phyloP scores from a whole-genome alignment of 164 flowering plant species.

The Magnolia sinica region DNA sequence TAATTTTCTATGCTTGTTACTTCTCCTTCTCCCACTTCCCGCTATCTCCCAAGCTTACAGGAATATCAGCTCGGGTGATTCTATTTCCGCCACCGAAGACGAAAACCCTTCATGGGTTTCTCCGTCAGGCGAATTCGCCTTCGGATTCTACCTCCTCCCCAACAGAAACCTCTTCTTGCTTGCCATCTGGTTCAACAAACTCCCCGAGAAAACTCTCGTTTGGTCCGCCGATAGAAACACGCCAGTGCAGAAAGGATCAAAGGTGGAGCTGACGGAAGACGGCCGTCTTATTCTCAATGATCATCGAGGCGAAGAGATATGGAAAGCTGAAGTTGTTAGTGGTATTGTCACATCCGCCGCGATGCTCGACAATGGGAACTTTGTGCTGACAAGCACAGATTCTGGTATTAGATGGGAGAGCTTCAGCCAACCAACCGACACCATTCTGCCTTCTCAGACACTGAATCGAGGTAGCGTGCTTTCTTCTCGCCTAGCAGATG shows the following conservation, averaged over 20 bases:
- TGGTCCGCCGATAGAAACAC: conserved; percentile 31
- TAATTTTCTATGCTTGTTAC: background rate
- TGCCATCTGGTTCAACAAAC: conserved; percentile 37
- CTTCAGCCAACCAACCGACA: conserved; percentile 26
- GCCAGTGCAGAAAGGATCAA: conserved; percentile 28
- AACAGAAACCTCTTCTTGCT: conserved; percentile 9
- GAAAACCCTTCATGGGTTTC: conserved; percentile 27
- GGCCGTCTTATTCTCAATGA: conserved; percentile 24
- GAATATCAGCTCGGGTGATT: conserved; percentile 23
- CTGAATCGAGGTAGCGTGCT: conserved; percentile 14
- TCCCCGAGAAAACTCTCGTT: conserved; percentile 29
- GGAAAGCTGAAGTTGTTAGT: background rate
- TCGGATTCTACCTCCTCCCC: conserved; percentile 24
- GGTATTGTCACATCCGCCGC: conserved; percentile 3
- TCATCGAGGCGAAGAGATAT: conserved; percentile 11
- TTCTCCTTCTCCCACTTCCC: conserved; percentile 6
- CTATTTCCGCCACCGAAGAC: conserved; percentile 14
- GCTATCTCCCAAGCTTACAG: conserved; percentile 16
- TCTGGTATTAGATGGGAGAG: background rate
- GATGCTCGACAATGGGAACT: conserved; percentile 12
- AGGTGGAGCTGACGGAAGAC: conserved; percentile 17
- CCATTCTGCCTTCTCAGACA: conserved; percentile 36
- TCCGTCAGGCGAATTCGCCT: conserved; percentile 35
- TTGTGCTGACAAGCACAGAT: background rate
- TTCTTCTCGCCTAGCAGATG: conserved; percentile 17